Evolutionary conservation across 106 monocot genomes (phyloP).

Genomic region (Posidonia australis): DNA sequence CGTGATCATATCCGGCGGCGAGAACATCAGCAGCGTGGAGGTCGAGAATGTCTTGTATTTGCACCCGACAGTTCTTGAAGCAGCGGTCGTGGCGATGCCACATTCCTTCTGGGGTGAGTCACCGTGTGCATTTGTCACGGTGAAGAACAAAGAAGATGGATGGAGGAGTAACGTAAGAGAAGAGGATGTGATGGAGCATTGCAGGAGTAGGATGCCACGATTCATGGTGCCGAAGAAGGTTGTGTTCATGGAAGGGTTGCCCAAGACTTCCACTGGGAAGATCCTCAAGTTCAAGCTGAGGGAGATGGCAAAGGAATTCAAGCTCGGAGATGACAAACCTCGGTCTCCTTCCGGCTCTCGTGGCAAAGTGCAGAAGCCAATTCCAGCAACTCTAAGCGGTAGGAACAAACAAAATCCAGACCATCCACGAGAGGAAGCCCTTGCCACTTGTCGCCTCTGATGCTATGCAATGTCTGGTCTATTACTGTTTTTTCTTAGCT

Average conservation of each 20-base stretch:
- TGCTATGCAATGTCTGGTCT: too few species aligned
- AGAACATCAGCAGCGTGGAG: constrained; percentile 33
- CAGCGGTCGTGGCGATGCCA: background rate
- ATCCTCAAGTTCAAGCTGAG: constrained; percentile 55
- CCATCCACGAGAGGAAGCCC: background rate
- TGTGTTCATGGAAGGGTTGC: constrained; percentile 49
- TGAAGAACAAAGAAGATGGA: too few species aligned
- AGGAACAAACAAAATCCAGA: background rate
- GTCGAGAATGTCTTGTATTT: constrained; percentile 21
- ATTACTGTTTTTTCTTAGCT: too few species aligned
- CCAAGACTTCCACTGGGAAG: constrained; percentile 78
- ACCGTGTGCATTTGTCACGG: background rate
- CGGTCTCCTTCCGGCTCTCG: background rate
- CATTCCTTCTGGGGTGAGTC: constrained; percentile 25
- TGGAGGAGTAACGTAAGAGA: too few species aligned
- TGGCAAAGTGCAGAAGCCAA: background rate
- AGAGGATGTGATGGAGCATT: constrained; percentile 37
- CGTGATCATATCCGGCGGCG: constrained; percentile 2
- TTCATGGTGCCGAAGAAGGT: constrained; percentile 88
- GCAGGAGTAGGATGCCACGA: constrained; percentile 42
- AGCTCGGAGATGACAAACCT: background rate
- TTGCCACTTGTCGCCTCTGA: constrained; percentile 3
- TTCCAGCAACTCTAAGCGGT: background rate
- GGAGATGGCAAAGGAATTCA: constrained; percentile 22
- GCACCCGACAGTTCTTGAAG: background rate